Evolutionary conservation across 1,139 yeast genomes (phyloP), one percentile per base, ranked within the genome.

Genomic region (Pichia sp.): DNA sequence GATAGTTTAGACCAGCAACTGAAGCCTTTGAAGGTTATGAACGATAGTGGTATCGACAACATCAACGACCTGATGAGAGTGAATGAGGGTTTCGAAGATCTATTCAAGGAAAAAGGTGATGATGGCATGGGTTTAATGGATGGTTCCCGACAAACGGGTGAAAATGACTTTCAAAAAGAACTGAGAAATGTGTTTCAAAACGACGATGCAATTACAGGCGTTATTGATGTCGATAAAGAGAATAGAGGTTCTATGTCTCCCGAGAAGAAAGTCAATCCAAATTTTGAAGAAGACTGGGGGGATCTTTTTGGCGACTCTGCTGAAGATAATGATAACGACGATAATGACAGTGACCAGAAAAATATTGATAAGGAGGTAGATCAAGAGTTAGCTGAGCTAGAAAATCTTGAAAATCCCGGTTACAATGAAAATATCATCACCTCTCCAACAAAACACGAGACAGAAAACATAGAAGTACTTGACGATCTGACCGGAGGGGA

Each of bases 231-330:
- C 33, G 36, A 4, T 54, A 51, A 56, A 10, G 57, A 54, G 30
- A 53, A 53, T 36, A 24, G 24, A 24, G 20, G 12, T 20, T 46
- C 49, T 14, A 20, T 41, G 6, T 12, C 27, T n/a, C 16, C 42
- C n/a, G 50, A 48, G 33, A 46, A 50, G 29, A 53, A 53, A 14
- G 17, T 40, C 1, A 59, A 56, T 6, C 8, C 50, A 1, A 49
- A 46, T 42, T 49, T 53, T 49, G 54, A 50, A 6, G 55, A 56
- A 14, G 58, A 58, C 49, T 58, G 61, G 61, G 55, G 51, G 36
- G 61, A 57, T 40, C 48, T 58, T 8, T 58, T 57, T 46, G 61
- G 59, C 2, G 58, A 55, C 41, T 47, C 56, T 6, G 51, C 43
- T 17, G 53, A 31, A 27, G 51, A 48, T 40, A 53, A 41, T 9